These are phyloP conservation scores for Trichoderma citrinoviride DNA, from an alignment of 2,329 filamentous ascomycete genomes.

Conservation along the genomic window DNA sequence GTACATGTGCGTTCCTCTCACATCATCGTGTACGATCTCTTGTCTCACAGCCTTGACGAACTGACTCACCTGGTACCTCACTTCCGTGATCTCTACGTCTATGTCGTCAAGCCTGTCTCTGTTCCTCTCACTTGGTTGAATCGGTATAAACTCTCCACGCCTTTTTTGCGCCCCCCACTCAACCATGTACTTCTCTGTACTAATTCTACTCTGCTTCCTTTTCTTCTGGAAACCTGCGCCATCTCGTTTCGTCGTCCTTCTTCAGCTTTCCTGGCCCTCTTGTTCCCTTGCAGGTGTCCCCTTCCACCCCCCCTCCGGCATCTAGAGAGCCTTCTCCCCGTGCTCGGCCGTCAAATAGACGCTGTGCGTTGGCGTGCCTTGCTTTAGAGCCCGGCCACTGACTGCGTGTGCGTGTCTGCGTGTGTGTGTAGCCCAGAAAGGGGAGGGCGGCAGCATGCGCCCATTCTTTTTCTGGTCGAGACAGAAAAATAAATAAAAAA, in stretches of 20 bases:
- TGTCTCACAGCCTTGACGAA: neutral
- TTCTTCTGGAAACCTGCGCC: slow-evolving; percentile 16
- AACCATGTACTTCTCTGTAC: slow-evolving; percentile 1
- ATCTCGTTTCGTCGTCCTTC: too few species aligned
- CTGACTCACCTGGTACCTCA: too few species aligned
- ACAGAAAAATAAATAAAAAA: neutral
- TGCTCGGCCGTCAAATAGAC: neutral
- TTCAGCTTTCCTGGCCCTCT: neutral
- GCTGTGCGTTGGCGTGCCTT: slow-evolving; percentile 14
- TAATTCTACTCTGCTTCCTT: neutral
- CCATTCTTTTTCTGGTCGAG: neutral
- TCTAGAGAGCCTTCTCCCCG: neutral
- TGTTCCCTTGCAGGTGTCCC: slow-evolving; percentile 14
- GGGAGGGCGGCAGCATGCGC: neutral
- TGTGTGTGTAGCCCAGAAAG: neutral
- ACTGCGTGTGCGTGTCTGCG: neutral
- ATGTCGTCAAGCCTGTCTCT: too few species aligned
- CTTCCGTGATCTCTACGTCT: neutral
- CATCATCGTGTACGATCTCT: neutral
- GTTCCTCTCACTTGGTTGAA: too few species aligned
- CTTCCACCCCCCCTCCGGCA: neutral
- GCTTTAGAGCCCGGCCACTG: neutral
- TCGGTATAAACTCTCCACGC: too few species aligned
- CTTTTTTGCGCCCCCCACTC: neutral
- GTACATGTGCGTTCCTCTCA: neutral